phyloP scores from a whole-genome alignment of 2,329 filamentous ascomycete species.

The Hirsutella thompsonii region DNA sequence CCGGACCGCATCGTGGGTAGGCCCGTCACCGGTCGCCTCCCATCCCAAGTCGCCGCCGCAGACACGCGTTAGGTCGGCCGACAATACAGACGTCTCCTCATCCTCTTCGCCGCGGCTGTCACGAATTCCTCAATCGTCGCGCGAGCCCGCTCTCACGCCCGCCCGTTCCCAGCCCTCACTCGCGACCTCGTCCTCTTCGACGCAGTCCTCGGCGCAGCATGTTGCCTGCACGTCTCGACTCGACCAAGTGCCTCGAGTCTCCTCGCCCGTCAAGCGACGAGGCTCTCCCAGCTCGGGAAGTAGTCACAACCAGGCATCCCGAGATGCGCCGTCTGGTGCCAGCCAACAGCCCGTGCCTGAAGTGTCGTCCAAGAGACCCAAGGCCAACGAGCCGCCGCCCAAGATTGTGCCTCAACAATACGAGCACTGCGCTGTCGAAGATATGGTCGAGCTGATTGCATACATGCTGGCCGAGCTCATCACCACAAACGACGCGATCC shows the following conservation, averaged over 20 bases:
- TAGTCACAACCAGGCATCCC: neutral
- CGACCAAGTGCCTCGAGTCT: neutral
- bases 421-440: conserved; percentile 68
- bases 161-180: too few species aligned
- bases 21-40: conserved; percentile 4
- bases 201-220: too few species aligned
- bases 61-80: neutral
- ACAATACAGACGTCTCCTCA: neutral
- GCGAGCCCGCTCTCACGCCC: too few species aligned
- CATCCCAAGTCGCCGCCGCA: neutral
- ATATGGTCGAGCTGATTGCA: conserved; percentile 80
- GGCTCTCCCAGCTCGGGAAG: conserved; percentile 10
- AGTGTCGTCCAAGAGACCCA: conserved; percentile 38
- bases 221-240: too few species aligned
- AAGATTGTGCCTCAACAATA: conserved; percentile 61
- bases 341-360: conserved; percentile 14
- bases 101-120: neutral
- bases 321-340: conserved; percentile 1
- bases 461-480: conserved; percentile 96
- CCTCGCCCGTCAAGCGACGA: conserved; percentile 21
- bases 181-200: neutral
- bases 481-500: conserved; percentile 82
- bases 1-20: conserved; percentile 12
- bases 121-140: neutral
- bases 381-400: conserved; percentile 33